Base-by-base conservation (phyloP, 1,284 basidiomycete genomes). In the Kwoniella shivajii region DNA sequence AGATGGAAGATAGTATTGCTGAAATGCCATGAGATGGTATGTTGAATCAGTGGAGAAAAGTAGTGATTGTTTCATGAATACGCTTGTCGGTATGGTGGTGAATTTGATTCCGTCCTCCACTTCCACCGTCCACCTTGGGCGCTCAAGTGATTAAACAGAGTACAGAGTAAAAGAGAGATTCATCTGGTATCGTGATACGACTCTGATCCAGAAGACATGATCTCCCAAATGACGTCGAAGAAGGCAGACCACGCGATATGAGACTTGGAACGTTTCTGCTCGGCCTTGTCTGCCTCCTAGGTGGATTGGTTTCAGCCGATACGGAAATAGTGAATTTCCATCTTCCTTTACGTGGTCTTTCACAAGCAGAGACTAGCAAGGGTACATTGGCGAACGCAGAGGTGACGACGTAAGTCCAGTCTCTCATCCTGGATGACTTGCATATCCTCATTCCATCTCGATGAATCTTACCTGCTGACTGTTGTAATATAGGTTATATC, bases 251-350 rank as follows among this genome's bases (percentile, higher is more conserved):
- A n/a, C 34, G 34, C 34, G 34, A 36, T 1, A 33, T 54, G 51
- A 49, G 33, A 14, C 27, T 16, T 16, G 4, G n/a, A 18, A 13
- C 27, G 16, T 2, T 41, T 6, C 0, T 37, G 10, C 5, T 20
- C 7, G 27, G 36, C 27, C 10, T 48, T 27, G 7, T 22, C 14
- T 36, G 4, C 34, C 41, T 47, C 30, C 1, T 27, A 7, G 30
- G 37, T 2, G n/a, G n/a, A n/a, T 4, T 49, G 6, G 64, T 58
- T 3, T 7, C 34, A 7, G 73, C 64, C 14, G 73, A 75, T 45
- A 75, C 72, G 0, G 72, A 75, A 58, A 75, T 75, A 45, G 57
- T 65, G 44, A 75, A 73, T 54, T 68, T 74, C 43, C 56, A 54
- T 29, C 54, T 69, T 0, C 71, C 73, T 3, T 43, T 63, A 22